A percentile compares a stretch with the other conserved stretches of the same genome.
Evolutionary conservation across 2,329 filamentous ascomycete genomes (phyloP).

Genomic region (Hymenoscyphus fructigenus): DNA sequence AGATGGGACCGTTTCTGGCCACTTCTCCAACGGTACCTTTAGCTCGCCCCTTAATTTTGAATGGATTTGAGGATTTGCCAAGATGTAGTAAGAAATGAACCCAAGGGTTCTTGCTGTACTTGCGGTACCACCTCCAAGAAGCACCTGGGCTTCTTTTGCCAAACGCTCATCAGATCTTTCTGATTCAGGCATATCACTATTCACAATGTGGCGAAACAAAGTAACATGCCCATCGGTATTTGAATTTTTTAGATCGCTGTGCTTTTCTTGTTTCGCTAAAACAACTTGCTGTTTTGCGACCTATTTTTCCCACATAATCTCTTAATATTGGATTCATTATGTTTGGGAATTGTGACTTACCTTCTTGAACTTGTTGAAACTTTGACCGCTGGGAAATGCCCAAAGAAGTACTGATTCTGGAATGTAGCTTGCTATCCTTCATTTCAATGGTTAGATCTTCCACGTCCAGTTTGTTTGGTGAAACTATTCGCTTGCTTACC

Average conservation of each 20-base stretch:
- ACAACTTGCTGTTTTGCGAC: neutral
- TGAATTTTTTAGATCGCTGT: neutral
- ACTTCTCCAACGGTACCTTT: constrained; percentile 39
- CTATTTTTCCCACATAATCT: neutral
- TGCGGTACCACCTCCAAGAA: neutral
- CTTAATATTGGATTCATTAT: neutral
- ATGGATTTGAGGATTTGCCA: constrained; percentile 36
- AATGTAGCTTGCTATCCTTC: neutral
- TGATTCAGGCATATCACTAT: neutral
- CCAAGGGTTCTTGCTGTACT: constrained; percentile 19
- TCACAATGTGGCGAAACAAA: neutral
- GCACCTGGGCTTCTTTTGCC: neutral
- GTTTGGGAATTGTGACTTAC: neutral
- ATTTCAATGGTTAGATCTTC: too few relatives aligned
- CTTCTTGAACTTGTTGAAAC: neutral
- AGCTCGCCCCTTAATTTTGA: constrained; percentile 37
- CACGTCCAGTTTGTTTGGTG: neutral
- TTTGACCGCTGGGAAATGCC: neutral
- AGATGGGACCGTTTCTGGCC: constrained; percentile 12
- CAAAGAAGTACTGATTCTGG: neutral
- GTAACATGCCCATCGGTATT: neutral
- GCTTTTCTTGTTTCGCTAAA: neutral
- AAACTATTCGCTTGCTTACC: neutral
- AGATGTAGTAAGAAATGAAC: constrained; percentile 37
- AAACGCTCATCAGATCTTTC: neutral